These are phyloP conservation scores for Sugiyamaella pinicola DNA, from an alignment of 1,139 yeast species.

Conservation along the genomic window DNA sequence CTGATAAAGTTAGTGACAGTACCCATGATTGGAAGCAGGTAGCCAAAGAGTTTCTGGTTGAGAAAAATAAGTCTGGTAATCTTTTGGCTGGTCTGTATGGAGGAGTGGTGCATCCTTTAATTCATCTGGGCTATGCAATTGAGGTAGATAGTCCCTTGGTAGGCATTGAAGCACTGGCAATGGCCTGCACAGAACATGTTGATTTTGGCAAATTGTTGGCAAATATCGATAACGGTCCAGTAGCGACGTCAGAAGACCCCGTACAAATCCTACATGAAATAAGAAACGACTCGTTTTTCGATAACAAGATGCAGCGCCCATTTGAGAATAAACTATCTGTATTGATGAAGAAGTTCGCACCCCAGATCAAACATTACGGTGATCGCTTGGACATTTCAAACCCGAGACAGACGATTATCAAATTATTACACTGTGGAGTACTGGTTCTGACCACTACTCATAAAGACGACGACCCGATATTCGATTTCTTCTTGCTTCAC, in stretches of 20 bases:
- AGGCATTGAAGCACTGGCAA: slow-evolving; percentile 39
- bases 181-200: slow-evolving; percentile 28
- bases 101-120: slow-evolving; percentile 39
- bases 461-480: slow-evolving; percentile 31
- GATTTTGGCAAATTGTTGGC: slow-evolving; percentile 13
- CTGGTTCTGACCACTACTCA: slow-evolving; percentile 34
- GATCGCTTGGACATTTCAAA: slow-evolving; percentile 28
- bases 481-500: slow-evolving; percentile 39
- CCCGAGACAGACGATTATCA: slow-evolving; percentile 26
- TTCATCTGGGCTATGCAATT: slow-evolving; percentile 42
- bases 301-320: slow-evolving; percentile 24
- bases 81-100: slow-evolving; percentile 34
- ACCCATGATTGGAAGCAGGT: slow-evolving; percentile 37
- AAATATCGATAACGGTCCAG: not conserved
- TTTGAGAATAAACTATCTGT: slow-evolving; percentile 12
- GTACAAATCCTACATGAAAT: slow-evolving; percentile 28
- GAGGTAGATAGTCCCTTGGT: slow-evolving; percentile 38
- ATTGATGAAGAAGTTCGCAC: slow-evolving; percentile 21
- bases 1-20: slow-evolving; percentile 37
- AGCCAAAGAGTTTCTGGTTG: slow-evolving; percentile 27
- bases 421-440: slow-evolving; percentile 32
- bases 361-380: slow-evolving; percentile 28
- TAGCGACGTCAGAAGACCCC: slow-evolving; percentile 22
- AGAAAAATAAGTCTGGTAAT: slow-evolving; percentile 19
- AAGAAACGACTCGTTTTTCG: slow-evolving; percentile 29